Base-by-base conservation (phyloP, 225 moss, liverwort and hornwort species). In the Rhytidiadelphus loreus region DNA sequence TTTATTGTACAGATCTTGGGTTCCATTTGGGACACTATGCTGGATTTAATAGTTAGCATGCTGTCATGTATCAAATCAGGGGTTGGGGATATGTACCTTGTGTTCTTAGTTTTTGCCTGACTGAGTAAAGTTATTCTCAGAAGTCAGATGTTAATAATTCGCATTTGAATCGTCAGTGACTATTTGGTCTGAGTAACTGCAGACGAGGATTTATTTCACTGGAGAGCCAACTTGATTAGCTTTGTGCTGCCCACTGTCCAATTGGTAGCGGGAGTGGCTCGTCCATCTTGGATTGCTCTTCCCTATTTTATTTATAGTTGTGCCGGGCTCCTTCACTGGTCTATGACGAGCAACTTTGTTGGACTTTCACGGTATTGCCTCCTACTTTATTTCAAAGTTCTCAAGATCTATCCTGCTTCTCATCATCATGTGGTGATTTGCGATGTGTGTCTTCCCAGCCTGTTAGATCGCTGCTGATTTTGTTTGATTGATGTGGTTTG, bases 281-380 rank as follows among this genome's bases (percentile, higher is more conserved):
- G 97, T 70, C 98, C 98, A 88, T 98, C 97, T 8, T 98, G 98
- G 98, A 94, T 98, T 91, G 91, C 98, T 39, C 94, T 98, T 80
- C 97, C 97, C 21, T 98, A 97, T 88, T 97, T 97, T 79, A 86
- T 97, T 71, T 93, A 85, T 88, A 96, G 98, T 90, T 96, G 95
- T 95, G 94, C 91, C 48, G 95, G 96, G 86, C 98, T 98, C 88
- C 92, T 98, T 81, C 94, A 96, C 89, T 98, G 97, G 98, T 96
- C 97, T 74, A 96, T 96, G 92, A 97, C 98, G 60, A 95, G 96
- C 83, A 96, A 92, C 75, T 92, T 93, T 85, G 93, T 90, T 76
- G 97, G 95, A 76, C 94, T 98, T 83, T 93, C 96, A 41, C 93
- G 98, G 97, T 97, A 95, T 63, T 84, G 46, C 65, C 83, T 77